Conservation (phyloP, 2,329 filamentous ascomycete species). For the Epichloe baconii region DNA sequence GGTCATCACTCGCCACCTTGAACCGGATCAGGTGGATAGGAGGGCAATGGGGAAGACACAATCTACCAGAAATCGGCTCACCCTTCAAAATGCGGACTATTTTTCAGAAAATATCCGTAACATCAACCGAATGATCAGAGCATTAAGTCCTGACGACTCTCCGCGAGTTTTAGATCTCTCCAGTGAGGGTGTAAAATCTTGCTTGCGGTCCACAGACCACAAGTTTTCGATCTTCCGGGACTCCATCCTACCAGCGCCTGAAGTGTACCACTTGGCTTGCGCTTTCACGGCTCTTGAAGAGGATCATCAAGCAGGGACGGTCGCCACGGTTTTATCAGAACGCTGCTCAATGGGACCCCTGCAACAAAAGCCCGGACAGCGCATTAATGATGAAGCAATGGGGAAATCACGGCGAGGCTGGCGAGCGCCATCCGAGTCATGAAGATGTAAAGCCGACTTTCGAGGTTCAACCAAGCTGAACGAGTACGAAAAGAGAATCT, state of each 20-base stretch:
- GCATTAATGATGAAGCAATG: slow-evolving; percentile 17
- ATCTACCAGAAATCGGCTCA: slow-evolving; percentile 2
- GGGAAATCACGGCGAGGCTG: slow-evolving; percentile 10
- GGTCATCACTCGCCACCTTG: slow-evolving; percentile 23
- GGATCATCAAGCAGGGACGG: slow-evolving; percentile 10
- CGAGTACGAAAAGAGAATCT: slow-evolving; percentile 68
- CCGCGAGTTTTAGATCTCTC: slow-evolving; percentile 8
- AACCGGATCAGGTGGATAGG: slow-evolving; percentile 16
- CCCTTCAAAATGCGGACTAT: slow-evolving; percentile 25
- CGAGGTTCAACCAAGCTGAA: slow-evolving; percentile 39
- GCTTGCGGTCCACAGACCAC: slow-evolving; percentile 14
- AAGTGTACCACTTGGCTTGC: slow-evolving; percentile 26
- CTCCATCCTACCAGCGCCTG: slow-evolving; percentile 24
- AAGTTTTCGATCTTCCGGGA: slow-evolving; percentile 19
- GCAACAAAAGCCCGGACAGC: slow-evolving; percentile 18
- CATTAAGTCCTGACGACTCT: slow-evolving; percentile 17
- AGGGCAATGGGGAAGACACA: neutral
- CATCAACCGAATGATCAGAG: slow-evolving; percentile 31
- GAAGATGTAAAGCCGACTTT: slow-evolving; percentile 16
- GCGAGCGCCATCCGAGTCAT: slow-evolving; percentile 14
- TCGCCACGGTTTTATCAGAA: slow-evolving; percentile 16
- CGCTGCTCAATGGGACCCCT: slow-evolving; percentile 21
- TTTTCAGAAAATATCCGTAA: slow-evolving; percentile 33
- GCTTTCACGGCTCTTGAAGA: slow-evolving; percentile 16
- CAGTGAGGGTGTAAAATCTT: slow-evolving; percentile 13